Evolutionary conservation across 1,139 yeast genomes (phyloP).

Genomic region (Yamadazyma spencermartinsiae): DNA sequence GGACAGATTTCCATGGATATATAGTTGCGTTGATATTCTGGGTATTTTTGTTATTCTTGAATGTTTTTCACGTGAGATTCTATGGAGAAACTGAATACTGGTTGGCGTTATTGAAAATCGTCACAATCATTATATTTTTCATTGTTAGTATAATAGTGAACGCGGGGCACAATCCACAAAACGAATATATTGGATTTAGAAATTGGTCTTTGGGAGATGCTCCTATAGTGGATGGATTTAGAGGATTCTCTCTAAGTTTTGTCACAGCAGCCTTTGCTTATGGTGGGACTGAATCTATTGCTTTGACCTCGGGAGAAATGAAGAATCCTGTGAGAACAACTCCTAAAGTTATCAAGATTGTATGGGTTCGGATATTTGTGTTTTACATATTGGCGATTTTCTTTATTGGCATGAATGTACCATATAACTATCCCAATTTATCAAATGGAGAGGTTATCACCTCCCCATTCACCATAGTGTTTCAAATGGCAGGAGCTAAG

Average conservation of each 20-base stretch:
- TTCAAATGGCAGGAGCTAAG: slow-evolving; percentile 52
- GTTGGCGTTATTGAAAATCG: slow-evolving; percentile 38
- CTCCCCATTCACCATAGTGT: slow-evolving; percentile 67
- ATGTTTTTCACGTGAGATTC: slow-evolving; percentile 53
- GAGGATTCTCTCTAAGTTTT: slow-evolving; percentile 40
- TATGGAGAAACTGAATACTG: slow-evolving; percentile 46
- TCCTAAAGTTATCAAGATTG: slow-evolving; percentile 58
- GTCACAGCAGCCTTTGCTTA: slow-evolving; percentile 65
- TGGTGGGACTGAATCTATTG: slow-evolving; percentile 67
- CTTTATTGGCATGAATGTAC: slow-evolving; percentile 48
- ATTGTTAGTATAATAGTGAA: slow-evolving; percentile 39
- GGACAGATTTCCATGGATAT: slow-evolving; percentile 63
- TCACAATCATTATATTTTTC: slow-evolving; percentile 42
- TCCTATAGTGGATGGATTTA: slow-evolving; percentile 42
- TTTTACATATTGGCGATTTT: slow-evolving; percentile 43
- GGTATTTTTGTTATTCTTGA: slow-evolving; percentile 52
- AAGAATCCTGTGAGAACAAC: slow-evolving; percentile 57
- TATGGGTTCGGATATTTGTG: slow-evolving; percentile 50
- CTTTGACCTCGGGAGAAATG: slow-evolving; percentile 68
- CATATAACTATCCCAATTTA: slow-evolving; percentile 41
- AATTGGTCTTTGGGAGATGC: slow-evolving; percentile 42
- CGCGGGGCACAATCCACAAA: slow-evolving; percentile 33
- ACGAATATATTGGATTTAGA: slow-evolving; percentile 41
- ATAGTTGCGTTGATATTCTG: slow-evolving; percentile 59
- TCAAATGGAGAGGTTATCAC: slow-evolving; percentile 46